These are phyloP conservation scores for Aegle marmelos DNA, from an alignment of 345 rosid genomes.

Conservation along the genomic window DNA sequence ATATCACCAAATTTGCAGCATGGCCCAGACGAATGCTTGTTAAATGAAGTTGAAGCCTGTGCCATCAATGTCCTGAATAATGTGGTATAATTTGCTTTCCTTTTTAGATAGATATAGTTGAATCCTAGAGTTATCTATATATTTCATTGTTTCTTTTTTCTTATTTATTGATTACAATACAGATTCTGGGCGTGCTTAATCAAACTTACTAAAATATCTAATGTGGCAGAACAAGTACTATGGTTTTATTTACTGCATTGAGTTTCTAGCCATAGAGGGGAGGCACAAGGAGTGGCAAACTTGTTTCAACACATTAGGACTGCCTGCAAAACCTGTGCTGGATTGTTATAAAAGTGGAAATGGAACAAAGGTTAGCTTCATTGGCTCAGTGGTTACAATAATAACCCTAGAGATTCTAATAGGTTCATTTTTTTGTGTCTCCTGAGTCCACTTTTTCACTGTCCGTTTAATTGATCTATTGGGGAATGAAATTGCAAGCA, in stretches of 20 bases:
- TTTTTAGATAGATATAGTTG: neutral
- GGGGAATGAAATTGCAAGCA: conserved; percentile 19
- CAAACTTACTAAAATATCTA: neutral
- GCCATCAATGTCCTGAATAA: conserved; percentile 27
- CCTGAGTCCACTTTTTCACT: neutral
- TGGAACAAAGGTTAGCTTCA: conserved; percentile 31
- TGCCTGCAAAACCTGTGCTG: conserved; percentile 24
- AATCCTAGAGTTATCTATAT: neutral
- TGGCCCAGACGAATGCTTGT: conserved; percentile 38
- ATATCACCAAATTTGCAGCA: conserved; percentile 28
- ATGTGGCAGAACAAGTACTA: conserved; percentile 27
- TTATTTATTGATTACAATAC: neutral
- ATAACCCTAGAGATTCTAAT: neutral
- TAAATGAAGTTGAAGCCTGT: conserved; percentile 39
- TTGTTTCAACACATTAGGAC: conserved; percentile 29
- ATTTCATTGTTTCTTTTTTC: no score
- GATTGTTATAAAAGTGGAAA: conserved; percentile 27
- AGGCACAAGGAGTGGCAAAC: conserved; percentile 26
- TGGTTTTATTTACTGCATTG: conserved; percentile 37
- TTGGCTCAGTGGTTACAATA: neutral
- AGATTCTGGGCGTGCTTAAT: neutral
- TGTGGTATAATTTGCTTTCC: conserved; percentile 26
- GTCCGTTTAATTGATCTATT: neutral
- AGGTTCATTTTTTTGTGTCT: neutral
- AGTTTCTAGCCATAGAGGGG: conserved; percentile 33